A percentile compares a stretch with the other conserved stretches of the same genome.
These are phyloP conservation scores for Xylaria bambusicola DNA, from an alignment of 495 filamentous ascomycete species.

Conservation along the genomic window DNA sequence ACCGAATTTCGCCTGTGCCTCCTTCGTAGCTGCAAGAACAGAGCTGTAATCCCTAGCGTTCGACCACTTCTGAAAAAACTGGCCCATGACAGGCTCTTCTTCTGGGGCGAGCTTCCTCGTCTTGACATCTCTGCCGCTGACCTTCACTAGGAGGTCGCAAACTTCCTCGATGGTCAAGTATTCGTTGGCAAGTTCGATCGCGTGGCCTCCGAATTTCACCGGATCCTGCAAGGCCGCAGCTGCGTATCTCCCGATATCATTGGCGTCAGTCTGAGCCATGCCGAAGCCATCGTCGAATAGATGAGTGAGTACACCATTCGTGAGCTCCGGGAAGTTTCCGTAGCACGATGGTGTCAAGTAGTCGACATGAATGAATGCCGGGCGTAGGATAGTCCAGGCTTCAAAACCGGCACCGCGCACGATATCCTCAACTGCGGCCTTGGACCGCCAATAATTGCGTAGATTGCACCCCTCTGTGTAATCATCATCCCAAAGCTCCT, in stretches of 20 bases:
- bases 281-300: constrained; percentile 29
- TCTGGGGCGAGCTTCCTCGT: constrained; percentile 1
- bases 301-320: constrained; percentile 32
- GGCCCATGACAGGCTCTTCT: background rate
- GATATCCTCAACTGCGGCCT: constrained; percentile 31
- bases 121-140: constrained; percentile 23
- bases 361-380: constrained; percentile 23
- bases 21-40: constrained; percentile 13
- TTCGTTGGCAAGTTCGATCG: constrained; percentile 45
- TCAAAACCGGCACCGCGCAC: constrained; percentile 43
- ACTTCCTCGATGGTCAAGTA: constrained; percentile 39
- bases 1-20: constrained; percentile 24
- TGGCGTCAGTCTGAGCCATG: constrained; percentile 45
- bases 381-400: constrained; percentile 49
- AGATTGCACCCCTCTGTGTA: background rate
- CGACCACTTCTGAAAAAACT: background rate
- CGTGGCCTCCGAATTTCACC: constrained; percentile 36
- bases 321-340: constrained; percentile 30
- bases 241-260: constrained; percentile 49
- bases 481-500: constrained; percentile 27
- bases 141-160: constrained; percentile 24
- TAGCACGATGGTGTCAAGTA: constrained; percentile 41
- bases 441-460: constrained; percentile 30
- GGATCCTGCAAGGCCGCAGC: constrained; percentile 46
- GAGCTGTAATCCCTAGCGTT: background rate